These are phyloP conservation scores for Xylariaceae sp. DNA, from an alignment of 2,329 filamentous ascomycete species.

Conservation along the genomic window DNA sequence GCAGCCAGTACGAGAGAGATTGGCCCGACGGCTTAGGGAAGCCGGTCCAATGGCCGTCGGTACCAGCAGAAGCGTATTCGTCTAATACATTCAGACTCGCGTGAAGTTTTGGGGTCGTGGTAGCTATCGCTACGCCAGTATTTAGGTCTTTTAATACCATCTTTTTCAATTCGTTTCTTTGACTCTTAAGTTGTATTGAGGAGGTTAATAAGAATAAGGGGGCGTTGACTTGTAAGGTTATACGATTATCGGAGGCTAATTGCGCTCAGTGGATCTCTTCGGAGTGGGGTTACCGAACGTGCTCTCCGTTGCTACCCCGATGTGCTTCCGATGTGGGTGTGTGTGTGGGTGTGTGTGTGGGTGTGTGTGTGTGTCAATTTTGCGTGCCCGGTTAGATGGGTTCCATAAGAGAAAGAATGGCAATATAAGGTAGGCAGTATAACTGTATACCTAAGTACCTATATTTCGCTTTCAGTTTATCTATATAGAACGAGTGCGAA, in stretches of 20 bases:
- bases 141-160: background rate
- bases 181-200: background rate
- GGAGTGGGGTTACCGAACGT: background rate
- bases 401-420: too few relatives aligned
- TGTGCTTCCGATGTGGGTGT: background rate
- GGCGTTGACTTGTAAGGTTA: too few relatives aligned
- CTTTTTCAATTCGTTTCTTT: too few relatives aligned
- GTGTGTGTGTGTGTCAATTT: too few relatives aligned
- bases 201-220: background rate
- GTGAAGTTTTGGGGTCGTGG: background rate
- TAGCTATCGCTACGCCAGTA: background rate
- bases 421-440: too few relatives aligned
- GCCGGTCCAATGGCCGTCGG: background rate
- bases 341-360: too few relatives aligned
- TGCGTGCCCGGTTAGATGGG: too few relatives aligned
- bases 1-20: slow-evolving; percentile 5
- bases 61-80: background rate
- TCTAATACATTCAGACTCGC: background rate
- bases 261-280: background rate
- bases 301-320: background rate
- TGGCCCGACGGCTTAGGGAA: background rate
- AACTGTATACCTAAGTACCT: too few relatives aligned
- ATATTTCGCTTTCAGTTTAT: too few relatives aligned
- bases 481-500: too few relatives aligned
- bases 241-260: background rate